Conservation (phyloP, 1,284 basidiomycete genomes). For the Leccinum olivaceoglutinosum region DNA sequence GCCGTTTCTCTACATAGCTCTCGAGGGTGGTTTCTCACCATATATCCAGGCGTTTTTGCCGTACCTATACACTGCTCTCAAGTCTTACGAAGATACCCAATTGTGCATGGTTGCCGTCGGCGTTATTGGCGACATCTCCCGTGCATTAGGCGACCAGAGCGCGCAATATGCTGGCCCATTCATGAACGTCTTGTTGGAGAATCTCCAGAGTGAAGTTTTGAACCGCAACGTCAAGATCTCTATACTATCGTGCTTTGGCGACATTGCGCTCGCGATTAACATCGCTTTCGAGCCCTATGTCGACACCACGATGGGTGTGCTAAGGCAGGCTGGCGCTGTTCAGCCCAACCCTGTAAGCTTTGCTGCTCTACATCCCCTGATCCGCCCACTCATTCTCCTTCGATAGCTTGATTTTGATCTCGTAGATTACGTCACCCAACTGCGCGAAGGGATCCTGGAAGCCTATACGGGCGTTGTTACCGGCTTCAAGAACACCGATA, state of each 20-base stretch:
- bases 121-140: conserved; percentile 92
- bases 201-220: conserved; percentile 87
- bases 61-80: conserved; percentile 86
- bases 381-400: conserved; percentile 9
- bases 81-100: conserved; percentile 92
- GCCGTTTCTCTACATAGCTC: conserved; percentile 38
- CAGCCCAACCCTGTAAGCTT: conserved; percentile 76
- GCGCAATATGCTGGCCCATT: conserved; percentile 82
- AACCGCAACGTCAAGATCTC: conserved; percentile 96
- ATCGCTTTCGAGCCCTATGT: conserved; percentile 86
- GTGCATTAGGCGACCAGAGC: conserved; percentile 83
- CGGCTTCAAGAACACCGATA: conserved; percentile 81
- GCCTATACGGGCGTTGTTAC: conserved; percentile 95
- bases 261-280: conserved; percentile 93
- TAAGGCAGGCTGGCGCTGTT: conserved; percentile 86
- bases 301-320: conserved; percentile 85
- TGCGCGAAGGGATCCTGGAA: conserved; percentile 94
- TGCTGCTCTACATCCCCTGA: conserved; percentile 4
- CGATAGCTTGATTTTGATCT: conserved; percentile 80
- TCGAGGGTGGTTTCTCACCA: conserved; percentile 82
- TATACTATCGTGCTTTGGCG: conserved; percentile 93
- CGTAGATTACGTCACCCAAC: conserved; percentile 85
- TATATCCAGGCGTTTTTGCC: conserved; percentile 91
- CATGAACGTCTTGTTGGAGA: conserved; percentile 89
- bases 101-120: conserved; percentile 95